Evolutionary conservation across 2,329 filamentous ascomycete genomes (phyloP), one percentile per base, ranked within the genome.

Genomic region (Aspergillus nomiae): DNA sequence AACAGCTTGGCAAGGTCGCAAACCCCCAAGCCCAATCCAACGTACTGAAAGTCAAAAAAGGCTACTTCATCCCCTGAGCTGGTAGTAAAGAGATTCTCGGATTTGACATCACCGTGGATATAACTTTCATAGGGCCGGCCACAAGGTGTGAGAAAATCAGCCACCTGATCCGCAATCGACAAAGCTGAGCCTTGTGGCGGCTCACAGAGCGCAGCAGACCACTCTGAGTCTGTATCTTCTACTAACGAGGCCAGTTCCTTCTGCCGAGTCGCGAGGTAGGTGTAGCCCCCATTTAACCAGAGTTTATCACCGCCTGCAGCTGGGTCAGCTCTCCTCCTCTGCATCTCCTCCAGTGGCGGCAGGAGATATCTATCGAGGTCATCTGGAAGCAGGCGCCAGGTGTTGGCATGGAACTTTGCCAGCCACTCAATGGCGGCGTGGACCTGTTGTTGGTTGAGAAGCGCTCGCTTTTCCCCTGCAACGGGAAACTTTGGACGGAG

Each of bases 41-140:
- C 83, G 67, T 91, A 91, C 67, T 91, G 89, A 61, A 91, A 91
- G 71, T 91, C 89, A 69, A 87, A 90, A 65, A 91, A 88, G 0
- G 86, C 87, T 1, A 88, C 86, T 4, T 77, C 63, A 2, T 83
- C 74, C 1, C 85, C 86, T 0, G 72, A 66, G 0, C 70, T 62
- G 0, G 78, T 86, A 0, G 85, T 86, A 69, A 90, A 90, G 8
- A 90, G 80, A 63, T 91, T 91, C 67, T 90, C 88, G 0, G 86
- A 88, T 73, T 91, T 91, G 58, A 90, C 87, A 61, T 91, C 89
- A 9, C 89, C 89, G 68, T 91, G 89, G 9, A 91, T 85, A 19
- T 86, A 81, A 0, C 87, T 88, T 65, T 89, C 81, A 1, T 81
- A 78, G 0, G 76, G 61, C 16, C 81, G 73, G 9, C 80, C 81